Evolutionary conservation across 768 basidiomycete genomes (phyloP).

Genomic region (Pleurotus salmoneostramineus): DNA sequence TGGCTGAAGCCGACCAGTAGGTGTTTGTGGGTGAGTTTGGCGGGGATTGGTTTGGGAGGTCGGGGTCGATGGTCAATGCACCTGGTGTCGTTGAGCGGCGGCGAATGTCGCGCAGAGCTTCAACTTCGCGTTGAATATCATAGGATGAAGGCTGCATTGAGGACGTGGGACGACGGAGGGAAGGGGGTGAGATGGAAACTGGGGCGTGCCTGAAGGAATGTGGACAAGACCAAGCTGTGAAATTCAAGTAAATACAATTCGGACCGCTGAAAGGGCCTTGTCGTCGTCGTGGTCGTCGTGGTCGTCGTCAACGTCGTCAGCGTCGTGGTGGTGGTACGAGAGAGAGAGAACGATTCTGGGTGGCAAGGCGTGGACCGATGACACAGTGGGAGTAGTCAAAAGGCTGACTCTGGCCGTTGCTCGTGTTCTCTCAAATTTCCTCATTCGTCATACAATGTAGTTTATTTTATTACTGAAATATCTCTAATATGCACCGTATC

Average conservation of each 20-base stretch:
- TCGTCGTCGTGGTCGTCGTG: too few species aligned
- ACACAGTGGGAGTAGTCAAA: too few species aligned
- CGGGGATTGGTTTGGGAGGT: constrained; percentile 75
- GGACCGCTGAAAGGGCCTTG: too few species aligned
- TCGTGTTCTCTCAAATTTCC: too few species aligned
- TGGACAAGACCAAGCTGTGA: neutral
- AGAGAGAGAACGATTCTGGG: too few species aligned
- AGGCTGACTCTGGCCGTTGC: too few species aligned
- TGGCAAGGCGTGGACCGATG: too few species aligned
- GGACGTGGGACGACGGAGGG: neutral
- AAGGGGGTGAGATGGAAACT: neutral
- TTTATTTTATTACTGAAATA: too few species aligned
- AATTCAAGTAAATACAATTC: neutral
- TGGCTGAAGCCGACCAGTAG: constrained; percentile 40
- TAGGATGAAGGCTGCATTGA: constrained; percentile 73
- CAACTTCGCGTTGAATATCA: constrained; percentile 85
- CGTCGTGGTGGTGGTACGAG: too few species aligned
- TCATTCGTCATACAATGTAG: too few species aligned
- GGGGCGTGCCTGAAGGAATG: neutral
- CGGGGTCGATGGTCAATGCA: constrained; percentile 83
- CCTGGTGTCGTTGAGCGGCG: constrained; percentile 84
- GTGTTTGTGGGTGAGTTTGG: constrained; percentile 52
- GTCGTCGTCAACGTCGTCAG: too few species aligned
- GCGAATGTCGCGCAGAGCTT: constrained; percentile 78
- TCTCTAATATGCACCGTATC: too few species aligned